Evolutionary conservation across 140 eudicot genomes (phyloP).

Genomic region (Ambrosia hybrid): DNA sequence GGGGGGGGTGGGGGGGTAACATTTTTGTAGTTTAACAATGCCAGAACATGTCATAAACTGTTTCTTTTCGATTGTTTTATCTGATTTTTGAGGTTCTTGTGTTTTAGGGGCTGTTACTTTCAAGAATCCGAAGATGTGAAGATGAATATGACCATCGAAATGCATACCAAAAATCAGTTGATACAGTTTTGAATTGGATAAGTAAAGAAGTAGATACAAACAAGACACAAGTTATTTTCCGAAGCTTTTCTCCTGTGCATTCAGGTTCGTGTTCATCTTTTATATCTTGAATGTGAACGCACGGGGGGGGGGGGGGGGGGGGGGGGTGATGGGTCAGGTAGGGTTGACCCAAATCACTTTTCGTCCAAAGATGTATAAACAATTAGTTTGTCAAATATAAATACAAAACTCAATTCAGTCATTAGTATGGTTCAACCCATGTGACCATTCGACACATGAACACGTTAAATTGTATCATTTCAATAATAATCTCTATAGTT

Average conservation of each 20-base stretch:
- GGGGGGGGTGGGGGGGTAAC: no score
- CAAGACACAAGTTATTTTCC: slow-evolving; percentile 69
- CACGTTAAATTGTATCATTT: background rate
- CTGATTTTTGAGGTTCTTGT: slow-evolving; percentile 8
- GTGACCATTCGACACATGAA: no score
- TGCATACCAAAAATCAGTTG: slow-evolving; percentile 64
- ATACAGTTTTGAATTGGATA: slow-evolving; percentile 66
- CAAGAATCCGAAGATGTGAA: slow-evolving; percentile 69
- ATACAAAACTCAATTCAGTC: background rate
- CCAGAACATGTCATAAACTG: background rate
- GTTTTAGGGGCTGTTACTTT: slow-evolving; percentile 76
- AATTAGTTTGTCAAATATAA: background rate
- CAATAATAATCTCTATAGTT: background rate
- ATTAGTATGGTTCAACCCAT: no score
- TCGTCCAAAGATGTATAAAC: background rate
- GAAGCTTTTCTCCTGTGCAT: slow-evolving; percentile 93
- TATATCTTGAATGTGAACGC: slow-evolving; percentile 4
- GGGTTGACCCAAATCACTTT: background rate
- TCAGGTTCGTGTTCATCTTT: slow-evolving; percentile 49
- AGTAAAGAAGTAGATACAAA: slow-evolving; percentile 55
- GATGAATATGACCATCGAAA: slow-evolving; percentile 74
- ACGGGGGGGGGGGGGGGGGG: background rate
- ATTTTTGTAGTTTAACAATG: background rate
- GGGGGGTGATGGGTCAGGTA: background rate
- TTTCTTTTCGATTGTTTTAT: slow-evolving; percentile 21